Percentiles rank a stretch among this genome's conserved stretches.
Evolutionary conservation across 306 rosid species (phyloP).

Genomic region (Glycine latifolia): DNA sequence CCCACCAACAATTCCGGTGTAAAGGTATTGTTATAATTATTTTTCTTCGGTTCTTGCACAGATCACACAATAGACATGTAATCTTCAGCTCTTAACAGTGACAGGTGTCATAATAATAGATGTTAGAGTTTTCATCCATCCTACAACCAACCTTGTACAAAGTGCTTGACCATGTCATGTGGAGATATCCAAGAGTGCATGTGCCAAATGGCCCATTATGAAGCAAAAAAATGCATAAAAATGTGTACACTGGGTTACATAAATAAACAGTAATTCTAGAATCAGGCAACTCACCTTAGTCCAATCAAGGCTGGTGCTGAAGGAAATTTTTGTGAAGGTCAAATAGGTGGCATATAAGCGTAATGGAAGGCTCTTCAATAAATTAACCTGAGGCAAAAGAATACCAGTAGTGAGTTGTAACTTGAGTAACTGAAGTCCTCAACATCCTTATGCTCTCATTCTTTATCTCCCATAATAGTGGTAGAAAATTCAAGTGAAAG

Average conservation of each 20-base stretch:
- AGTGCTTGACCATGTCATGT: constrained; percentile 26
- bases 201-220: constrained; percentile 12
- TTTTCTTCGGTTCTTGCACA: constrained; percentile 5
- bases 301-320: constrained; percentile 68
- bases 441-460: neutral
- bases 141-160: constrained; percentile 12
- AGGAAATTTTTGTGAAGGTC: constrained; percentile 59
- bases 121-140: neutral
- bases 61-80: neutral
- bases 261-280: constrained; percentile 17
- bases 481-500: neutral
- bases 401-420: constrained; percentile 33
- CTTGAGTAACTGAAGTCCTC: neutral
- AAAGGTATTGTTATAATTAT: neutral
- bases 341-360: constrained; percentile 70
- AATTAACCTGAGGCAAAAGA: constrained; percentile 63
- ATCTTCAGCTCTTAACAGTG: neutral
- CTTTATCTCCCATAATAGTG: constrained; percentile 6
- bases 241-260: neutral
- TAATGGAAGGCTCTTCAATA: constrained; percentile 80
- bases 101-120: neutral
- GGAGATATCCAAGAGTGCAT: constrained; percentile 11
- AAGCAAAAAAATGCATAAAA: neutral
- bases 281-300: constrained; percentile 67
- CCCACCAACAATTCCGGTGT: neutral